Conservation (phyloP, 2,329 filamentous ascomycete genomes). For the Alternaria sp. region DNA sequence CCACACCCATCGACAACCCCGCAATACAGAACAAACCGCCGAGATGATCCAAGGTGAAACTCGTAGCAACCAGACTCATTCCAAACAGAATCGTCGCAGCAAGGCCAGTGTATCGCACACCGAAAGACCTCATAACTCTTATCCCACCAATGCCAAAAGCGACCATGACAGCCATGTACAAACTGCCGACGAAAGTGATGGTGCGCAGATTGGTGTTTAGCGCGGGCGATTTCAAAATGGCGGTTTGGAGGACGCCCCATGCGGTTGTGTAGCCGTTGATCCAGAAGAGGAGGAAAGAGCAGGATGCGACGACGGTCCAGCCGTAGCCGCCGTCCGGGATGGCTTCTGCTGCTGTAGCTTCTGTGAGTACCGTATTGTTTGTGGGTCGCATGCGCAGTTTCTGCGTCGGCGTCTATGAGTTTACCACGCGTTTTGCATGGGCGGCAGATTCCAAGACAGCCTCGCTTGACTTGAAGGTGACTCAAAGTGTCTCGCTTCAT, state of each 20-base stretch:
- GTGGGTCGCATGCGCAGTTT: background rate
- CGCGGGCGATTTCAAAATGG: conserved; percentile 58
- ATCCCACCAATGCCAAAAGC: conserved; percentile 61
- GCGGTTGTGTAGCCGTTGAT: conserved; percentile 62
- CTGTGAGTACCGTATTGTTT: background rate
- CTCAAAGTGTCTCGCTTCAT: background rate
- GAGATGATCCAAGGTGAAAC: conserved; percentile 49
- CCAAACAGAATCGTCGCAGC: conserved; percentile 60
- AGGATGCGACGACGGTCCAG: conserved; percentile 61
- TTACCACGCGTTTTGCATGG: background rate
- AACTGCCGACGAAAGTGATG: conserved; percentile 65
- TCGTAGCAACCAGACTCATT: conserved; percentile 55
- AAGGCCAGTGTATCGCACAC: conserved; percentile 56
- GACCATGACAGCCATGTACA: conserved; percentile 59
- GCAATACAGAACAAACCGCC: conserved; percentile 1
- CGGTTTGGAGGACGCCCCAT: conserved; percentile 68
- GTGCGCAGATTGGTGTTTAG: conserved; percentile 36
- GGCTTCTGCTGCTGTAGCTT: conserved; percentile 1
- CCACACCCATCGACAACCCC: conserved; percentile 55
- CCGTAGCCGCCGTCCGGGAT: conserved; percentile 63
- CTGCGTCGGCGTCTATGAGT: background rate
- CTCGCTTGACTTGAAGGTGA: background rate
- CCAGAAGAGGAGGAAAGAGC: conserved; percentile 59
- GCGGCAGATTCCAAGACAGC: background rate
- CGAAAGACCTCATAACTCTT: conserved; percentile 58